Evolutionary conservation across 805 yeast genomes (phyloP), one percentile per base, ranked within the genome.

Genomic region (Suhomyces pyralidae): DNA sequence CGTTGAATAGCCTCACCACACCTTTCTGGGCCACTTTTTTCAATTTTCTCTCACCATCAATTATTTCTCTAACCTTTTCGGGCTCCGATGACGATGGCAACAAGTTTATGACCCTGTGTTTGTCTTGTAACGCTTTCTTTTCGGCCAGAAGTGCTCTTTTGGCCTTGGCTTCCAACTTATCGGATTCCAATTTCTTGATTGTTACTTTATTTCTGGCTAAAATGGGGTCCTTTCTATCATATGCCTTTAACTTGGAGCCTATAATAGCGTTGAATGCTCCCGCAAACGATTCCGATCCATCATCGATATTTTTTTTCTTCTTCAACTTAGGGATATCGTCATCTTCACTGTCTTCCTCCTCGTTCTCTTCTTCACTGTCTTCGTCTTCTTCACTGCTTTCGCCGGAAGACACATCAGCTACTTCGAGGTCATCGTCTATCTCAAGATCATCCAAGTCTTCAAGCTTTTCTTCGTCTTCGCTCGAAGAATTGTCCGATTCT

Each of bases 21-120:
- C 97, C 97, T 58, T 85, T 77, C 70, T 90, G 96, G 0, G 96
- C 98, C 22, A 84, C 79, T 64, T 90, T 90, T 65, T 87, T 85
- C 61, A 89, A 73, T 55, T 73, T 77, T 57, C 81, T 81, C 65
- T 90, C 97, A 49, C 77, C 77, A 53, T 87, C 96, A 15, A 89
- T 66, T 3, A 79, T 69, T 40, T 76, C 76, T 65, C 89, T 78
- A 7, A 78, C 78, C 42, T 83, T 83, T 14, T 73, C 79, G 1
- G 82, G 80, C 32, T 83, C 85, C 32, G 78, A 84, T 8, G 78
- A 73, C 7, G 70, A 61, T 5, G 96, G 96, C 19, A 91, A 70
- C 8, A 92, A 74, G 55, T 88, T 81, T 54, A 74, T 82, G 42
- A 85, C 78, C 60, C 97, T 80, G 53, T 84, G 83, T 53, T 83